Evolutionary conservation across 495 filamentous ascomycete species (phyloP), one percentile per base, ranked within the genome.

Genomic region (Neurospora sp.): DNA sequence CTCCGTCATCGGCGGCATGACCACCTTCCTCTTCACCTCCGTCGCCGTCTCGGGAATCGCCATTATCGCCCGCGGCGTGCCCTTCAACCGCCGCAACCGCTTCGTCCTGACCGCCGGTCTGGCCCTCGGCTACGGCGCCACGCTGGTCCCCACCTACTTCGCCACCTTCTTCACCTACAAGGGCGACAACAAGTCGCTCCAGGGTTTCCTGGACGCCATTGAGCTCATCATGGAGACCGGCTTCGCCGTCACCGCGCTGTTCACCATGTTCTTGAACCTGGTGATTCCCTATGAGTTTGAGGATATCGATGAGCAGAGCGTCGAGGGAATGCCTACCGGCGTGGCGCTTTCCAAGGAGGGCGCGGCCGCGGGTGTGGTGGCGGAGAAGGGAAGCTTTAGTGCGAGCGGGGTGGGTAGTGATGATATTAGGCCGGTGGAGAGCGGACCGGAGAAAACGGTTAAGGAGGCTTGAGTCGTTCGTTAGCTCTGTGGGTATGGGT

Each of bases 1-100:
- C 38, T 75, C 94, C 2, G 93, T 97, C 1, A 84, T 97, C 5
- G 94, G 94, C 70, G 94, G 94, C 39, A 96, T 98, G 93, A 97
- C 94, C 0, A 94, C 93, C 2, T 97, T 97, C 82, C 85, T 98
- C 18, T 97, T 97, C 84, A 87, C 86, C 73, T 86, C 92, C 10
- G 94, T 98, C 37, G 91, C 92, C 20, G 89, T 96, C 18, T 96
- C 92, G 2, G 94, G 94, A 75, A 88, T 97, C 72, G 88, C 93
- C 65, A 97, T 98, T 75, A 93, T 96, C 77, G 84, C 89, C 35
- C 91, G 89, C 10, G 82, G 82, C 68, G 86, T 92, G 5, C 88
- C 90, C 4, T 97, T 96, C 81, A 96, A 89, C 38, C 88, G 94
- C 7, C 91, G 94, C 70, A 97, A 93, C 77, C 88, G 94, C 4